A percentile compares a stretch with the other conserved stretches of the same genome.
Conservation (phyloP, 75 land plant genomes). For the Pinus taeda region DNA sequence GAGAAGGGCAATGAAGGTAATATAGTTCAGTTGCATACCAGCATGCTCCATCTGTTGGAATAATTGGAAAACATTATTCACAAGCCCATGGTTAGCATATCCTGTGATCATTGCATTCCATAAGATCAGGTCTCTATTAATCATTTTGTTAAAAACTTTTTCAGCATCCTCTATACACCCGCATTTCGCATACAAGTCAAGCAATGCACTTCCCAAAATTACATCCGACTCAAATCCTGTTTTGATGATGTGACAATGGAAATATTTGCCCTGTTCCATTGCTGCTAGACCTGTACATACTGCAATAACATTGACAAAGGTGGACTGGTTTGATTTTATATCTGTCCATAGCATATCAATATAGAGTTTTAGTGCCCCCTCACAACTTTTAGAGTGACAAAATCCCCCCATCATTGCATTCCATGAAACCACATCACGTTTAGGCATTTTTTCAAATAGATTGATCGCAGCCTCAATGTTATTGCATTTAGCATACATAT, state of each 20-base stretch:
- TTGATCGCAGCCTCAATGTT: slow-evolving; percentile 20
- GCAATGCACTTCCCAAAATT: neutral
- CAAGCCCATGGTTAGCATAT: neutral
- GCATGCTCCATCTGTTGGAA: neutral
- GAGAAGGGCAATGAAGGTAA: slow-evolving; percentile 9
- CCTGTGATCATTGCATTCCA: slow-evolving; percentile 4
- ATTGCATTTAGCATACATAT: slow-evolving; percentile 54
- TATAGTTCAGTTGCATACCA: slow-evolving; percentile 2
- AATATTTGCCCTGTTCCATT: slow-evolving; percentile 26
- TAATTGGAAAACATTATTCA: neutral
- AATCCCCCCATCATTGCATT: slow-evolving; percentile 37
- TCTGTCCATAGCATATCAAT: slow-evolving; percentile 19
- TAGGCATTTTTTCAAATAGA: slow-evolving; percentile 19
- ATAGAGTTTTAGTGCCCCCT: slow-evolving; percentile 18
- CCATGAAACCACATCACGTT: slow-evolving; percentile 31
- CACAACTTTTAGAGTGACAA: slow-evolving; percentile 35
- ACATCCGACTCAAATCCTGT: neutral
- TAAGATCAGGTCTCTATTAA: neutral
- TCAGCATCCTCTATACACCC: neutral
- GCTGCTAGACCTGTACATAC: slow-evolving; percentile 34
- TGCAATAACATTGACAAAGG: slow-evolving; percentile 27
- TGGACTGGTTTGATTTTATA: slow-evolving; percentile 28
- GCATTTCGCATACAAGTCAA: neutral
- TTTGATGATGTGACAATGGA: slow-evolving; percentile 41
- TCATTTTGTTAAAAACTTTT: neutral